These are phyloP conservation scores for Cladosporium sp. DNA, from an alignment of 2,329 filamentous ascomycete species.

Conservation along the genomic window DNA sequence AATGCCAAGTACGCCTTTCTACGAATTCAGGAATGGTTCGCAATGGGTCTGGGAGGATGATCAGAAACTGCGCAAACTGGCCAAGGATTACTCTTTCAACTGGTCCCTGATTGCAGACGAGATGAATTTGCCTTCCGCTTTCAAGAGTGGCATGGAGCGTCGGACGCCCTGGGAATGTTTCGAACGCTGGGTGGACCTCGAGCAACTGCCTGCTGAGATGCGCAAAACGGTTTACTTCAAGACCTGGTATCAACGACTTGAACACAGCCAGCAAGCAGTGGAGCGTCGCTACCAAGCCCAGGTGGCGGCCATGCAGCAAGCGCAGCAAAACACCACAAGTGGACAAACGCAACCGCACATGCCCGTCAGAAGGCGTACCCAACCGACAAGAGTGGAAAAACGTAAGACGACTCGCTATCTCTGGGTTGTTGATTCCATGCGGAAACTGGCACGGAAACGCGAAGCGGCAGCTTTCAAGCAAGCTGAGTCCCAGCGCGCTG, in stretches of 20 bases:
- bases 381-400: constrained; percentile 81
- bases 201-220: constrained; percentile 90
- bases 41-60: constrained; percentile 92
- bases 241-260: constrained; percentile 63
- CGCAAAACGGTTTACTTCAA: constrained; percentile 95
- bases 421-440: constrained; percentile 88
- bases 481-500: constrained; percentile 70
- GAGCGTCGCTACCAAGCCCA: constrained; percentile 59
- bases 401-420: constrained; percentile 84
- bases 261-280: constrained; percentile 62
- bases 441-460: constrained; percentile 90
- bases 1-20: constrained; percentile 90
- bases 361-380: constrained; percentile 67
- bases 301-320: constrained; percentile 53
- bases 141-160: constrained; percentile 82
- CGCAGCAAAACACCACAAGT: constrained; percentile 46
- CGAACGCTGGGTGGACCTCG: constrained; percentile 90
- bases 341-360: constrained; percentile 49
- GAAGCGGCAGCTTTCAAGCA: constrained; percentile 85
- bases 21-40: constrained; percentile 80
- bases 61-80: constrained; percentile 79
- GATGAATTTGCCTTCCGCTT: constrained; percentile 70
- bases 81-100: constrained; percentile 93
- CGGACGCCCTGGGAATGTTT: constrained; percentile 98
- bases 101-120: constrained; percentile 92